Base-by-base conservation (phyloP, 441 rosid genomes). In the Pelargonium fulgidum region DNA sequence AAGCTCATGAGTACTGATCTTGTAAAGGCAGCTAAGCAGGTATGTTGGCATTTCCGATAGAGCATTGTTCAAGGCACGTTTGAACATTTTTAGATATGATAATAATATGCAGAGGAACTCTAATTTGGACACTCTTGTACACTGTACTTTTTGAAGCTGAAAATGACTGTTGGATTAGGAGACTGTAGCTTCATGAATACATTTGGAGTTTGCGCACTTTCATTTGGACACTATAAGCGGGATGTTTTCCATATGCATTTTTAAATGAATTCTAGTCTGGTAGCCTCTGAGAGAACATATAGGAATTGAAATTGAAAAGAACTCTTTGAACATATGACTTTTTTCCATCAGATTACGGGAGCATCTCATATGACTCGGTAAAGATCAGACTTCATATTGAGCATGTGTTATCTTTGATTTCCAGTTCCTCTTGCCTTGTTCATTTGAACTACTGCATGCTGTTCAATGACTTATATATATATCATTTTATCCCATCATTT, bases 1-100 rank as follows among this genome's bases (percentile, higher is more conserved):
- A 91, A 88, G 84, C 74, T 72, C 71, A 85, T 91, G 85, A 89
- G 97, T 74, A 84, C 89, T 11, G 88, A 84, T 75, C 82, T 91
- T 50, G 96, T 93, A 7, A 90, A 89, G 70, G 96, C 96, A 72
- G 96, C 99, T 59, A 90, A 94, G 78, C 96, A 93, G 97, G 94
- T 85, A 16, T 52, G 59, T 52, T 52, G 8, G 59, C 17, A 19
- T 36, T 36, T 36, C 41, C 3, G 41, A 36, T 36, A 36, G 41
- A 36, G 7, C 7, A 52, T 4, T 14, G 17, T 52, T 52, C 2
- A 14, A 6, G n/a, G 17, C 59, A 14, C 16, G 22, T 14, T 52
- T 52, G 59, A 36, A 52, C 2, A 0, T 14, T 16, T 52, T 52
- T n/a, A 52, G 59, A 52, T 52, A 14, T 52, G 20, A 52, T 52